Evolutionary conservation across 306 rosid genomes (phyloP), one percentile per base, ranked within the genome.

Genomic region (Datisca glomerata): DNA sequence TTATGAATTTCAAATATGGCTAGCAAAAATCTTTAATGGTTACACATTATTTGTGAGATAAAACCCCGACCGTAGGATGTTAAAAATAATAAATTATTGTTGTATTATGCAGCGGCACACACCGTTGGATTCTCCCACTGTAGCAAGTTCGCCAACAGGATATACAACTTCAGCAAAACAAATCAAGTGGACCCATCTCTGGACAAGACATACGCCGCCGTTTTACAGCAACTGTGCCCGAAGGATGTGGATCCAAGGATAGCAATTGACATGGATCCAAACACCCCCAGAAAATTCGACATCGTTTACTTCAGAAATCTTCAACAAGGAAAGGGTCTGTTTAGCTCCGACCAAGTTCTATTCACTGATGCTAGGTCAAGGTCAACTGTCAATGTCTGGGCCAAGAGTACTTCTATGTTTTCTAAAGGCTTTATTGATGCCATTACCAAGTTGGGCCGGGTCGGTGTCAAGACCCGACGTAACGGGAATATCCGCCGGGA

Each of bases 101-200:
- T 15, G 13, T 5, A 18, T 22, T 55, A 2, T 60, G 28, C 56
- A 79, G 89, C 76, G 11, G 83, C 89, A 0, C 89, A 79, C 65
- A 79, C 80, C 3, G 61, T 79, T 12, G 89, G 89, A 56, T 79
- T 79, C 70, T 67, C 79, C 1, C 89, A 79, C 27, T 79, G 89
- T 41, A 23, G 14, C 44, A 71, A 34, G n/a, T 74, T 79, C 45
- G 16, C 69, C 0, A 45, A 55, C 11, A 62, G 89, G 44, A 68
- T 79, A 10, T 79, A 60, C 49, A 67, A 34, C 60, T 79, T 64
- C 76, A 71, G 68, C 45, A 28, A 49, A 13, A 45, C 40, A 6
- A 55, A 17, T 10, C 8, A 20, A 6, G 69, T 74, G 27, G 89
- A 79, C 52, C 83, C 89, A 1, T 45, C 76, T 14, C 1, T 79